Conservation (phyloP, 345 rosid genomes). For the Arabidopsis suecica region DNA sequence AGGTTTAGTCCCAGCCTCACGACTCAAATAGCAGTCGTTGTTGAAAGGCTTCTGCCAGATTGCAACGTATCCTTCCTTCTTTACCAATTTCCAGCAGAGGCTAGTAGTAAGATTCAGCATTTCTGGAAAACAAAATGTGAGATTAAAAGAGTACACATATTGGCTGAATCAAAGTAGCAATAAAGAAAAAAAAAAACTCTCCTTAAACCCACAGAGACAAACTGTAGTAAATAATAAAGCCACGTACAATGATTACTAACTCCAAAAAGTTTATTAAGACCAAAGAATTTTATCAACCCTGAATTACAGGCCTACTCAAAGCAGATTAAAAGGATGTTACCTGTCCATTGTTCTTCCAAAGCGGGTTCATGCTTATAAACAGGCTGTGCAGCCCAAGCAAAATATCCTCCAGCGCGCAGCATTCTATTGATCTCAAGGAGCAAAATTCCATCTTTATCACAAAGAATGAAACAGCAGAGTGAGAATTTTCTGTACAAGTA, state of each 20-base stretch:
- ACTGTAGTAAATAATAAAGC: constrained; percentile 9
- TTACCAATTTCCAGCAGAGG: constrained; percentile 95
- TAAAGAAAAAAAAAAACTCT: neutral
- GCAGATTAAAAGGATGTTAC: constrained; percentile 48
- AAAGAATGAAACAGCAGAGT: constrained; percentile 20
- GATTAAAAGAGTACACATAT: constrained; percentile 22
- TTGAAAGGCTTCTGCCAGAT: constrained; percentile 87
- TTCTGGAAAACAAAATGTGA: constrained; percentile 57
- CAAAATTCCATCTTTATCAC: constrained; percentile 84
- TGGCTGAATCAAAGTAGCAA: constrained; percentile 14
- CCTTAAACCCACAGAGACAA: constrained; percentile 11
- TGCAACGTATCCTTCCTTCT: constrained; percentile 95
- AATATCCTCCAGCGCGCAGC: constrained; percentile 96
- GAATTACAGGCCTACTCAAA: constrained; percentile 9
- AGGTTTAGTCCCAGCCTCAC: constrained; percentile 69
- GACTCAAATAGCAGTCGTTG: constrained; percentile 82
- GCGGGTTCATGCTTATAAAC: constrained; percentile 90
- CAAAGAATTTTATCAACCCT: neutral
- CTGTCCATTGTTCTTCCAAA: constrained; percentile 96
- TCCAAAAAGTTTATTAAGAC: constrained; percentile 5
- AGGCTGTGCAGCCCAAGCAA: constrained; percentile 99
- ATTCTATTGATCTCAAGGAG: constrained; percentile 95
- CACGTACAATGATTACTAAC: constrained; percentile 13
- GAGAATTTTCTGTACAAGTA: constrained; percentile 12
- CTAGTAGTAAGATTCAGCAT: constrained; percentile 89